Conservation (phyloP, 2,329 filamentous ascomycete genomes). For the Gaeumannomyces tritici region DNA sequence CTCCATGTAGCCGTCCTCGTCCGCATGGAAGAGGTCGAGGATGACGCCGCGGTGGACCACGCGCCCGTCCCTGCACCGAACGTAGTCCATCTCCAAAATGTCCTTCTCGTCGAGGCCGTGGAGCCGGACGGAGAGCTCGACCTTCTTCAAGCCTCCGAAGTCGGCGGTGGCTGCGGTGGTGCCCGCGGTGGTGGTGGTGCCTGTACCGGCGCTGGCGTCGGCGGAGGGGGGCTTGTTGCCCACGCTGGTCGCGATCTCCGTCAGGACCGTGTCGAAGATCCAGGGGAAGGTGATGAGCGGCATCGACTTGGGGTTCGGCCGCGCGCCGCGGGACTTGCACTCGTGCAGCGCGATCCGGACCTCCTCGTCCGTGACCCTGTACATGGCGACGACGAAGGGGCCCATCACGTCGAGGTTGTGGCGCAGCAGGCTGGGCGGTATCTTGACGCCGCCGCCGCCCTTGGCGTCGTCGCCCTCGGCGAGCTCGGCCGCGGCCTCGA, state of each 20-base stretch:
- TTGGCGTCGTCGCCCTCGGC: constrained; percentile 34
- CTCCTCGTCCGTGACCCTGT: constrained; percentile 68
- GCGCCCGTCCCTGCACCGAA: constrained; percentile 16
- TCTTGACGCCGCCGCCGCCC: not conserved
- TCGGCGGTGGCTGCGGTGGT: no score
- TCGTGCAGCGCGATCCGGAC: constrained; percentile 49
- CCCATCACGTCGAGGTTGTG: constrained; percentile 49
- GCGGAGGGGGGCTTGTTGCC: not conserved
- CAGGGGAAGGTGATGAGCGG: constrained; percentile 92
- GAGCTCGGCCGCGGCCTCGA: constrained; percentile 13
- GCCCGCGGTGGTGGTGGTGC: no score
- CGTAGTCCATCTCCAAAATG: constrained; percentile 14
- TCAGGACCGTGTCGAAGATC: constrained; percentile 69
- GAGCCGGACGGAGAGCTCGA: constrained; percentile 1
- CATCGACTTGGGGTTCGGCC: constrained; percentile 39
- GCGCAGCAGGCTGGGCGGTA: constrained; percentile 29
- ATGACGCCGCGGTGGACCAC: constrained; percentile 22
- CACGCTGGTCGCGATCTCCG: constrained; percentile 47
- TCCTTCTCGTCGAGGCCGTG: constrained; percentile 5
- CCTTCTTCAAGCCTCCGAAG: not conserved
- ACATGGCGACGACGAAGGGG: constrained; percentile 79
- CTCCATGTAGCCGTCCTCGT: constrained; percentile 6
- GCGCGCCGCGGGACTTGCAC: constrained; percentile 23
- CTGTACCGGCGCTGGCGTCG: not conserved
- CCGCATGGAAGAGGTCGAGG: constrained; percentile 17